Conservation (phyloP, 305 asterid species). For the Fraxinus sp. region DNA sequence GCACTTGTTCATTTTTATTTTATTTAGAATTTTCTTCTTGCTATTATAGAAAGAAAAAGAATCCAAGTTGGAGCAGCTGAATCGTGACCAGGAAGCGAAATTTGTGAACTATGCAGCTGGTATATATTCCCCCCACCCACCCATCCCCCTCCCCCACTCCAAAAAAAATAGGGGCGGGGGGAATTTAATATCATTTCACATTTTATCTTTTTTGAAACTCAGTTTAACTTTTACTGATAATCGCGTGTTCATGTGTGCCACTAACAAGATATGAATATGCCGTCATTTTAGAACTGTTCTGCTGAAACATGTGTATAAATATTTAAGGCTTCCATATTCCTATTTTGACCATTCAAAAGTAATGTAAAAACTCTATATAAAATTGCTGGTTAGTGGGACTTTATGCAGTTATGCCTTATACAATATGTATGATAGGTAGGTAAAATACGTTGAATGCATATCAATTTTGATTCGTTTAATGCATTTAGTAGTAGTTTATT, state of each 20-base stretch:
- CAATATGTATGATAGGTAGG: not conserved
- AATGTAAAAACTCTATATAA: not conserved
- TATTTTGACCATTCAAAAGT: not conserved
- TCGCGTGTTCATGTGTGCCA: not conserved
- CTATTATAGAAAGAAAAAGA: slow-evolving; percentile 57
- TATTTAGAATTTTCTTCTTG: not conserved
- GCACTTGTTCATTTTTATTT: not conserved
- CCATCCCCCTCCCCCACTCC: too few species aligned
- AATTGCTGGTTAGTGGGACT: not conserved
- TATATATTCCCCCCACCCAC: slow-evolving; percentile 19
- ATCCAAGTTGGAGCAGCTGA: slow-evolving; percentile 47
- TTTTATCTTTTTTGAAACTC: not conserved
- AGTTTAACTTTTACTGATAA: not conserved
- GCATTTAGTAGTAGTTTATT: not conserved
- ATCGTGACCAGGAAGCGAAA: slow-evolving; percentile 65
- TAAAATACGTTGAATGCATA: not conserved
- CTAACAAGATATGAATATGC: not conserved
- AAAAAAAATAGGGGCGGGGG: too few species aligned
- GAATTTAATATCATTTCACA: not conserved
- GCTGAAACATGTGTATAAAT: not conserved
- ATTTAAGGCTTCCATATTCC: not conserved
- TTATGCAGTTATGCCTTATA: not conserved
- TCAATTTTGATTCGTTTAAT: not conserved
- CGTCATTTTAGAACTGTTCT: not conserved
- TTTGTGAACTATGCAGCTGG: slow-evolving; percentile 59